A percentile compares a stretch with the other conserved stretches of the same genome.
These are phyloP conservation scores for Dissophora globulifera DNA, from an alignment of 192 early-diverging fungal species.

Conservation along the genomic window DNA sequence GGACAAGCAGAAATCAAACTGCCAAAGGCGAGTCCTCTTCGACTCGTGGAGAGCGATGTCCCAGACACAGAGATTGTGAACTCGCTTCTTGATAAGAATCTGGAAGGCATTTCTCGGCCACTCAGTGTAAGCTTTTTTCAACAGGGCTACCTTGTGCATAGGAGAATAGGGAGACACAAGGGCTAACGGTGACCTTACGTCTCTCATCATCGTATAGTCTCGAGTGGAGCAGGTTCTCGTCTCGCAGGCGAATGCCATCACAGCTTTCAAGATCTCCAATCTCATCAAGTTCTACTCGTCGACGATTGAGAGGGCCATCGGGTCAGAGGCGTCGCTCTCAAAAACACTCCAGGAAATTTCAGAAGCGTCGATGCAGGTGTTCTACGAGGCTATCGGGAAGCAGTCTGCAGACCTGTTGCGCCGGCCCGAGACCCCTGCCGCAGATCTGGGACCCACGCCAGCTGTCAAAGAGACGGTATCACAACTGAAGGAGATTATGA, in stretches of 20 bases:
- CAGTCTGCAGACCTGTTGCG: slow-evolving; percentile 32
- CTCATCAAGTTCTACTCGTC: slow-evolving; percentile 81
- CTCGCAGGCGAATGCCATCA: slow-evolving; percentile 71
- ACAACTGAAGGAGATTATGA: slow-evolving; percentile 84
- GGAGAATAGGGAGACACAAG: no score
- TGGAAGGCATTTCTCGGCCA: slow-evolving; percentile 79
- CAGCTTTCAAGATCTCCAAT: slow-evolving; percentile 74
- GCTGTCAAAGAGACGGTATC: slow-evolving; percentile 72
- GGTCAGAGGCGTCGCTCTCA: slow-evolving; percentile 60
- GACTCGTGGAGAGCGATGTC: slow-evolving; percentile 36
- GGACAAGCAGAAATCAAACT: slow-evolving; percentile 46
- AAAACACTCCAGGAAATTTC: slow-evolving; percentile 67
- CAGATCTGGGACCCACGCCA: slow-evolving; percentile 70
- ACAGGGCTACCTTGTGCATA: background rate
- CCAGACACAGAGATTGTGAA: slow-evolving; percentile 56
- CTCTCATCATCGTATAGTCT: slow-evolving; percentile 48
- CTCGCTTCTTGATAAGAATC: slow-evolving; percentile 71
- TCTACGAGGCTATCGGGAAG: slow-evolving; percentile 46
- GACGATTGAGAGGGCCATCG: slow-evolving; percentile 72
- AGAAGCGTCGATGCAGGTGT: slow-evolving; percentile 14
- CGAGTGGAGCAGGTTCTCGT: slow-evolving; percentile 83
- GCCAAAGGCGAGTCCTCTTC: slow-evolving; percentile 32
- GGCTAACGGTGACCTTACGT: no score
- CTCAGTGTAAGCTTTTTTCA: slow-evolving; percentile 65
- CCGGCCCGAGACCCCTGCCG: slow-evolving; percentile 59